Evolutionary conservation across 768 basidiomycete species (phyloP).

Genomic region (Lactarius hengduanensis): DNA sequence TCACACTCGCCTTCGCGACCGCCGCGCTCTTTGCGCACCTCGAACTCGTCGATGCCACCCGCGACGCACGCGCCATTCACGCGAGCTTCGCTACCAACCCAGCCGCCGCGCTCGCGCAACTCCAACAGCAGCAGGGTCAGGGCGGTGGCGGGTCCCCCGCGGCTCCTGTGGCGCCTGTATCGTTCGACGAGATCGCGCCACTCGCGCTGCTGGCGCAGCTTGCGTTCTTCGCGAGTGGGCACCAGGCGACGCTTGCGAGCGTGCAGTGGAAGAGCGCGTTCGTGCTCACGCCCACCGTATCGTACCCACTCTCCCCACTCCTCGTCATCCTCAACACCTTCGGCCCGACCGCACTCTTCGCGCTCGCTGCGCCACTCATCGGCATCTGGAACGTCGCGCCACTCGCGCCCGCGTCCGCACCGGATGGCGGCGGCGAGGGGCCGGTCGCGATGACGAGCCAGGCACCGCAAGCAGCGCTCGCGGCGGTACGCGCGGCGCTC

Average conservation of each 20-base stretch:
- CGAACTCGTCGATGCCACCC: slow-evolving; percentile 77
- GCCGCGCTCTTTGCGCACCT: slow-evolving; percentile 72
- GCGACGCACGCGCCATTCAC: slow-evolving; percentile 62
- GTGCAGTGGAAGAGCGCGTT: slow-evolving; percentile 98
- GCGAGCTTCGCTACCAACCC: slow-evolving; percentile 51
- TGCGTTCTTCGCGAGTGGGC: slow-evolving; percentile 85
- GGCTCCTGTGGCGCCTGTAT: neutral
- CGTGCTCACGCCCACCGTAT: slow-evolving; percentile 64
- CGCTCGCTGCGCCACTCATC: slow-evolving; percentile 67
- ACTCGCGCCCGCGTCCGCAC: slow-evolving; percentile 31
- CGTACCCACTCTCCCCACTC: slow-evolving; percentile 70
- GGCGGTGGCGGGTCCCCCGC: slow-evolving; percentile 35
- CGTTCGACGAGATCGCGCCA: slow-evolving; percentile 67
- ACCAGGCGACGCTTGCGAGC: slow-evolving; percentile 84
- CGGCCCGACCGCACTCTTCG: slow-evolving; percentile 65
- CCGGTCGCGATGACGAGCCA: slow-evolving; percentile 20
- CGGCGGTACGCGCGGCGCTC: slow-evolving; percentile 27
- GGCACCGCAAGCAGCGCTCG: slow-evolving; percentile 24
- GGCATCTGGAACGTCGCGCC: slow-evolving; percentile 86
- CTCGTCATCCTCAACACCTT: slow-evolving; percentile 77
- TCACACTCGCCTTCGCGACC: slow-evolving; percentile 63
- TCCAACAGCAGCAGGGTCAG: slow-evolving; percentile 28
- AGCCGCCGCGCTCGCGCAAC: slow-evolving; percentile 40
- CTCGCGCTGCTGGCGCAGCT: slow-evolving; percentile 75
- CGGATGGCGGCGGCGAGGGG: neutral